phyloP scores from a whole-genome alignment of 768 basidiomycete species.

The Amanita rimosa region DNA sequence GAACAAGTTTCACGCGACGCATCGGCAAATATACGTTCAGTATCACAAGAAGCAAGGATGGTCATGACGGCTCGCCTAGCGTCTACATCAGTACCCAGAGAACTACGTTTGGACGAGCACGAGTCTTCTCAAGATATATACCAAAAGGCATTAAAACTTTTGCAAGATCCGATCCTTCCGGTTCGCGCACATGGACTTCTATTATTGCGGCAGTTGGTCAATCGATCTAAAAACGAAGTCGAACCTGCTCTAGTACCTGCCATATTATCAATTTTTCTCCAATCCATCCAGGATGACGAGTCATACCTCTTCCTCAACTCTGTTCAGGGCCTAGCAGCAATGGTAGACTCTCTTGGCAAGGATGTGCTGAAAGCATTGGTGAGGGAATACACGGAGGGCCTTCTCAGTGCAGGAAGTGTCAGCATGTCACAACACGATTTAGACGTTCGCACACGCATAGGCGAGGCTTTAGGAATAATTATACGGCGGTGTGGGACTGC shows the following conservation, averaged over 20 bases:
- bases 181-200: constrained; percentile 90
- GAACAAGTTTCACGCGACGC: constrained; percentile 40
- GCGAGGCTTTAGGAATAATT: constrained; percentile 76
- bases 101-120: constrained; percentile 17
- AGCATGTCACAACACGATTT: constrained; percentile 49
- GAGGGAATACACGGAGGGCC: constrained; percentile 47
- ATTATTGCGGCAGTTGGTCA: constrained; percentile 69
- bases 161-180: constrained; percentile 88
- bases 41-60: constrained; percentile 72
- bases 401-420: constrained; percentile 37
- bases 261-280: constrained; percentile 79
- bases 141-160: constrained; percentile 75
- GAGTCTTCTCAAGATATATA: constrained; percentile 55
- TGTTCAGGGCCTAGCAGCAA: constrained; percentile 78
- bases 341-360: constrained; percentile 70
- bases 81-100: constrained; percentile 31
- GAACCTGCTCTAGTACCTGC: constrained; percentile 67
- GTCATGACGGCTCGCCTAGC: constrained; percentile 77
- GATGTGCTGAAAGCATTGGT: constrained; percentile 61
- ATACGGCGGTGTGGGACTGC: constrained; percentile 64
- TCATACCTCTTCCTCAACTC: constrained; percentile 94
- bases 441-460: constrained; percentile 65
- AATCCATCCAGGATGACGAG: constrained; percentile 81
- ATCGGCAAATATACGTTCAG: constrained; percentile 35
- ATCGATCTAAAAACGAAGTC: constrained; percentile 16